Evolutionary conservation across 1,284 basidiomycete species (phyloP), one percentile per base, ranked within the genome.

Genomic region (Cystobasidium sp.): DNA sequence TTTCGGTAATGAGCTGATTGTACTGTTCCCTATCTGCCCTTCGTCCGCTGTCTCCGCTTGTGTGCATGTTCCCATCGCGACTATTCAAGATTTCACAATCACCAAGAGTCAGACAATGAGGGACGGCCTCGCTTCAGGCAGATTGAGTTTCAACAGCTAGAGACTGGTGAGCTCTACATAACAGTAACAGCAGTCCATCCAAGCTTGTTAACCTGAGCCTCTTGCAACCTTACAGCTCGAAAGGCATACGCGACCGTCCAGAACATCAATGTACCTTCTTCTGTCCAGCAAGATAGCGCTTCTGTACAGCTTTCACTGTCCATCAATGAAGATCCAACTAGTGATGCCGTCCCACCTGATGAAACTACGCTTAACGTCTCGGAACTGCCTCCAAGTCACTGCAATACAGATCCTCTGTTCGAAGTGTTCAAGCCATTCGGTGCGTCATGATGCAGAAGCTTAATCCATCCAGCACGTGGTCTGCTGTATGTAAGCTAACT

Each of bases 201-300:
- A 6, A 6, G 47, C 8, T 41, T 52, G 31, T 6, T 22, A 5
- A 22, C 10, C 43, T 20, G 49, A 18, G 24, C 39, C 37, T 24
- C 51, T 18, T 62, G 10, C 4, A 3, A 39, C 18, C 47, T 39
- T 2, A 4, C 70, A 73, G 70, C 70, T 62, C 62, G 52, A 62
- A 66, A 73, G 47, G 70, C 70, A n/a, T 66, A 65, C n/a, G 70
- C 70, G 10, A 49, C 51, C 37, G 61, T 73, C 4, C 41, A 64
- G 51, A 31, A 64, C 41, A 43, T 61, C 18, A n/a, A 63, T 18
- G 18, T 63, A 10, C 44, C 37, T 37, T 59, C 56, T 12, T 49
- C 20, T 3, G 37, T 44, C 6, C 18, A 52, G 14, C 37, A 43
- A 10, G 41, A 52, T 3, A 14, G 22, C 52, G 0, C 16, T n/a